Conservation (phyloP, 169 alveolate species). For the Cyclospora cayetanensis region DNA sequence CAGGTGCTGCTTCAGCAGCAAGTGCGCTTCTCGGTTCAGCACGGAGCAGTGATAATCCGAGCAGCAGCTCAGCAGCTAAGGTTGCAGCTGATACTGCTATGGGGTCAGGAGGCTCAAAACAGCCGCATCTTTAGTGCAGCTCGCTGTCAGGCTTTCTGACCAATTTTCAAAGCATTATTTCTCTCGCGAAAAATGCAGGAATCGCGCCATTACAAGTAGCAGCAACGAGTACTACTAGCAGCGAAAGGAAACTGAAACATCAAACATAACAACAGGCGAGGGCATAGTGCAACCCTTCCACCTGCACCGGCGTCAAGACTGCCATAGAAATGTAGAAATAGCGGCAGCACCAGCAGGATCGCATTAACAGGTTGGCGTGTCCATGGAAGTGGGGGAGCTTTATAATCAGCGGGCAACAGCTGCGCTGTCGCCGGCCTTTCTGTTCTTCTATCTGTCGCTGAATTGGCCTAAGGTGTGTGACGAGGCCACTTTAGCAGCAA, state of each 20-base stretch:
- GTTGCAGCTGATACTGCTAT: too few relatives aligned
- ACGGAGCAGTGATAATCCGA: too few relatives aligned
- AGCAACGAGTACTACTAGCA: neutral
- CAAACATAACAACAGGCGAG: neutral
- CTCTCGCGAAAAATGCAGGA: too few relatives aligned
- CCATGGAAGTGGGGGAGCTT: slow-evolving; percentile 32
- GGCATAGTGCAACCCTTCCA: neutral
- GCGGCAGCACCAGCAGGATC: neutral
- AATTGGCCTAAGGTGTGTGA: neutral
- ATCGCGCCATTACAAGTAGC: too few relatives aligned
- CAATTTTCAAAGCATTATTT: too few relatives aligned
- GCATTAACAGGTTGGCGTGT: neutral
- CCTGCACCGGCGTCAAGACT: neutral
- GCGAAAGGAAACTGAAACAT: neutral
- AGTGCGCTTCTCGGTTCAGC: too few relatives aligned
- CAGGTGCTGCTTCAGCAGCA: too few relatives aligned
- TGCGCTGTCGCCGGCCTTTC: neutral
- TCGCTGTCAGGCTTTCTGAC: too few relatives aligned
- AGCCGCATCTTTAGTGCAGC: too few relatives aligned
- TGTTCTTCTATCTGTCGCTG: neutral
- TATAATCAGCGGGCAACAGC: slow-evolving; percentile 23
- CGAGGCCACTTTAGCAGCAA: slow-evolving; percentile 27
- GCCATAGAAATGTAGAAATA: neutral
- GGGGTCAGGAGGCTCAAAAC: too few relatives aligned
- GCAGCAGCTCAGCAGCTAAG: too few relatives aligned